A percentile compares a stretch with the other conserved stretches of the same genome.
These are phyloP conservation scores for Aphanomyces stellatus DNA, from an alignment of 352 stramenopile species.

Conservation along the genomic window DNA sequence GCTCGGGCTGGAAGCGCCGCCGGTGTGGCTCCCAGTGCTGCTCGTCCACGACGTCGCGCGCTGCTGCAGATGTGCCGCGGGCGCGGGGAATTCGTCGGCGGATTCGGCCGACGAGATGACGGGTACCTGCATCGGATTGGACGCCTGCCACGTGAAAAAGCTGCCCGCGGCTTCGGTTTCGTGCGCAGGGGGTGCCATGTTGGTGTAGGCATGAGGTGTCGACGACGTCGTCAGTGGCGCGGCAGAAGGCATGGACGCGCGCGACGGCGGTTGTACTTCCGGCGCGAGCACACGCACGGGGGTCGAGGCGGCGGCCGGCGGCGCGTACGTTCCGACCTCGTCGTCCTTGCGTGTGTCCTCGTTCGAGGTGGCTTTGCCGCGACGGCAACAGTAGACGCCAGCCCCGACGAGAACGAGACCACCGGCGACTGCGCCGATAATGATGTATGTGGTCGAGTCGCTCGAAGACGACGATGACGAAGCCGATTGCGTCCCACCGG, in stretches of 20 bases:
- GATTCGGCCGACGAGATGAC: not conserved
- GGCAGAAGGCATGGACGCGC: not conserved
- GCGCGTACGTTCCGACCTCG: not conserved
- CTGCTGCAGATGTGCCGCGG: not conserved
- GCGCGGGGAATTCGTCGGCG: not conserved
- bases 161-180: not conserved
- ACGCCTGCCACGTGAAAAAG: not conserved
- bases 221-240: not conserved
- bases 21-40: not conserved
- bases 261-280: not conserved
- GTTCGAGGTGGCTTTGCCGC: not conserved
- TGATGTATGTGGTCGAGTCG: not conserved
- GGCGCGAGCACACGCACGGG: not conserved
- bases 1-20: not conserved
- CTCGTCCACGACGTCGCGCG: not conserved
- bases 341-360: not conserved
- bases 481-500: not conserved
- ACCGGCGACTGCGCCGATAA: not conserved
- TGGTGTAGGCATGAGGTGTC: not conserved
- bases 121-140: not conserved
- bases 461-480: not conserved
- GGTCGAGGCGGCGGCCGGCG: no score
- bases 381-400: not conserved
- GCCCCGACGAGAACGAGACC: not conserved
- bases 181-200: no score